Percentiles rank a stretch among this genome's conserved stretches.
phyloP scores from a whole-genome alignment of 2,329 filamentous ascomycete species.

The Ophiostoma piceae region DNA sequence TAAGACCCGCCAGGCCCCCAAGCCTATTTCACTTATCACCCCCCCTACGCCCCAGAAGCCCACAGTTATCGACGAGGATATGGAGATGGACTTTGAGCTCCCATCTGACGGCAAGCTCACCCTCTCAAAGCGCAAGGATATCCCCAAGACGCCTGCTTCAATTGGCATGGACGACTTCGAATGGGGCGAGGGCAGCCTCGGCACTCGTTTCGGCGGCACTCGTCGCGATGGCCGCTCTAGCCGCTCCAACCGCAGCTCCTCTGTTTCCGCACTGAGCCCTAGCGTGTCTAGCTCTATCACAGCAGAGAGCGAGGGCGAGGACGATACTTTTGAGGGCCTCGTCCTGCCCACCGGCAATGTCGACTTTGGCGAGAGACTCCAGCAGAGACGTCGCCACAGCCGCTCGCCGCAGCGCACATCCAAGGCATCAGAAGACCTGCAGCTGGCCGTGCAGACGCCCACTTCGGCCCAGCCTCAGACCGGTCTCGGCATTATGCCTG shows the following conservation, averaged over 20 bases:
- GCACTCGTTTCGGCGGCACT: slow-evolving; percentile 84
- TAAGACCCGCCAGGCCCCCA: slow-evolving; percentile 51
- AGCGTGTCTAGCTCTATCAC: slow-evolving; percentile 89
- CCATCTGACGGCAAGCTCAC: slow-evolving; percentile 61
- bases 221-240: slow-evolving; percentile 67
- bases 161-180: slow-evolving; percentile 71
- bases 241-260: slow-evolving; percentile 72
- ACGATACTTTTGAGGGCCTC: slow-evolving; percentile 86
- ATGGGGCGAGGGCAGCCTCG: slow-evolving; percentile 89
- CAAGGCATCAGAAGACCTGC: slow-evolving; percentile 22
- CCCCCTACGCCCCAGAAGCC: slow-evolving; percentile 51
- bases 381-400: slow-evolving; percentile 60
- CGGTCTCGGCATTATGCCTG: slow-evolving; percentile 18
- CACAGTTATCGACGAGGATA: slow-evolving; percentile 53
- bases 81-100: slow-evolving; percentile 68
- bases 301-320: slow-evolving; percentile 88
- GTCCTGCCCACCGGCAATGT: slow-evolving; percentile 77
- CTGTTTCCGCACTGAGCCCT: slow-evolving; percentile 82
- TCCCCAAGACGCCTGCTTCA: slow-evolving; percentile 56
- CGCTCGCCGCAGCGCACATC: slow-evolving; percentile 47
- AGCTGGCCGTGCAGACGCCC: slow-evolving; percentile 25
- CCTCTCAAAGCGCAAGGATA: slow-evolving; percentile 57
- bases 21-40: slow-evolving; percentile 50
- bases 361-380: slow-evolving; percentile 71
- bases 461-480: background rate